A percentile compares a stretch with the other conserved stretches of the same genome.
These are phyloP conservation scores for Trypanosoma melophagium DNA, from an alignment of 208 protist species.

Conservation along the genomic window DNA sequence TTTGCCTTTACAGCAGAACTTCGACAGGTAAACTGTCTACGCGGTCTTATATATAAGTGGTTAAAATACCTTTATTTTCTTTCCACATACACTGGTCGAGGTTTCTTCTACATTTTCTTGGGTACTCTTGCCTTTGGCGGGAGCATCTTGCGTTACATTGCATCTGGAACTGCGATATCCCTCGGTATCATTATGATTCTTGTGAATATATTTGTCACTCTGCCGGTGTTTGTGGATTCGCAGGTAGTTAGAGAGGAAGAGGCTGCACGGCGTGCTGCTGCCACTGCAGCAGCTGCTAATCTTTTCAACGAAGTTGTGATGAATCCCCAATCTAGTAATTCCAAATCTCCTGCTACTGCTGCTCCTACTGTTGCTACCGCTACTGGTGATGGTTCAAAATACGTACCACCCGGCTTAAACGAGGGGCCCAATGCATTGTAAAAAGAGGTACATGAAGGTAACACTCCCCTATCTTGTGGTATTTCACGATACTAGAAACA, in stretches of 20 bases:
- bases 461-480: too few relatives aligned
- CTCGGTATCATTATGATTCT: conserved; percentile 66
- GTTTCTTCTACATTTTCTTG: conserved; percentile 77
- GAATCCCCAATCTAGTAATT: background rate
- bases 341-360: background rate
- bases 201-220: conserved; percentile 38
- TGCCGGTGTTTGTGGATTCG: conserved; percentile 63
- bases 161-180: conserved; percentile 37
- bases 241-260: conserved; percentile 21
- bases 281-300: background rate
- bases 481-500: too few relatives aligned
- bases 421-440: conserved; percentile 28
- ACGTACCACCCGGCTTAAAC: conserved; percentile 18
- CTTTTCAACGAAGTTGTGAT: background rate
- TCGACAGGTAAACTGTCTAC: conserved; percentile 52
- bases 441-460: background rate
- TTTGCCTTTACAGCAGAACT: conserved; percentile 70
- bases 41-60: conserved; percentile 55
- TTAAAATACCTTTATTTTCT: conserved; percentile 80
- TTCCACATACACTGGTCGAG: conserved; percentile 57
- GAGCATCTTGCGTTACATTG: conserved; percentile 38
- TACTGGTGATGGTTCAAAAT: background rate
- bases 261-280: background rate
- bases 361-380: background rate
- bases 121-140: conserved; percentile 58